Conservation (phyloP, 1,284 basidiomycete species). For the Ustilago curta region DNA sequence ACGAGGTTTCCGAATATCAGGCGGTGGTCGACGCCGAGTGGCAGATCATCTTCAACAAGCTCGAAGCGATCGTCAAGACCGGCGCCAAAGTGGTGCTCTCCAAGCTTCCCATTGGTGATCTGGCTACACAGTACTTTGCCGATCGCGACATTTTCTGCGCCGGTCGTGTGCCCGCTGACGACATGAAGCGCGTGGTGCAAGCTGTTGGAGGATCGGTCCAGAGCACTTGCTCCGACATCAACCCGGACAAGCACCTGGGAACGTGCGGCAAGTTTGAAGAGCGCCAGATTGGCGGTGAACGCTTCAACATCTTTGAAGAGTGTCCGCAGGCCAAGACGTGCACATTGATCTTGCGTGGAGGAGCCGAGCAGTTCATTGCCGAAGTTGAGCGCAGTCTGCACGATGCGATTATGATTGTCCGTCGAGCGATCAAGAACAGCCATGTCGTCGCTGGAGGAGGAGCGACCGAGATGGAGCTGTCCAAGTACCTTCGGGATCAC, state of each 20-base stretch:
- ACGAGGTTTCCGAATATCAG: slow-evolving; percentile 88
- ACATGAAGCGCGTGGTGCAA: slow-evolving; percentile 93
- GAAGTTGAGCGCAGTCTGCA: slow-evolving; percentile 97
- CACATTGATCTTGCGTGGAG: slow-evolving; percentile 93
- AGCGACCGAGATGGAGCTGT: slow-evolving; percentile 98
- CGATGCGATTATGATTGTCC: slow-evolving; percentile 99
- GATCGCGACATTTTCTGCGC: slow-evolving; percentile 99
- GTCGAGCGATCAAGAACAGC: slow-evolving; percentile 93
- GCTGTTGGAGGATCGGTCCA: slow-evolving; percentile 95
- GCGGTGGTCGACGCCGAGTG: slow-evolving; percentile 99
- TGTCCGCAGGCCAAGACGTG: slow-evolving; percentile 97
- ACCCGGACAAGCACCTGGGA: slow-evolving; percentile 84
- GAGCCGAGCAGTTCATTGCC: slow-evolving; percentile 98
- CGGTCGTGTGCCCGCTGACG: slow-evolving; percentile 89
- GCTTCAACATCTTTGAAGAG: slow-evolving; percentile 95
- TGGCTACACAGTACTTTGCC: slow-evolving; percentile 99
- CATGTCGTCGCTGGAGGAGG: slow-evolving; percentile 97
- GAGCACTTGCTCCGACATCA: slow-evolving; percentile 93
- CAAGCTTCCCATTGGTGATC: slow-evolving; percentile 97
- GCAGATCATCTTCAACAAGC: slow-evolving; percentile 98
- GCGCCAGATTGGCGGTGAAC: slow-evolving; percentile 93
- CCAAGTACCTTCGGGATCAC: slow-evolving; percentile 88
- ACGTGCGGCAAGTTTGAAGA: slow-evolving; percentile 93
- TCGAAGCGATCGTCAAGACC: slow-evolving; percentile 94
- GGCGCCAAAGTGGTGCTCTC: slow-evolving; percentile 98